Conservation (phyloP, 2,329 filamentous ascomycete genomes). For the Trichoderma harzianum region DNA sequence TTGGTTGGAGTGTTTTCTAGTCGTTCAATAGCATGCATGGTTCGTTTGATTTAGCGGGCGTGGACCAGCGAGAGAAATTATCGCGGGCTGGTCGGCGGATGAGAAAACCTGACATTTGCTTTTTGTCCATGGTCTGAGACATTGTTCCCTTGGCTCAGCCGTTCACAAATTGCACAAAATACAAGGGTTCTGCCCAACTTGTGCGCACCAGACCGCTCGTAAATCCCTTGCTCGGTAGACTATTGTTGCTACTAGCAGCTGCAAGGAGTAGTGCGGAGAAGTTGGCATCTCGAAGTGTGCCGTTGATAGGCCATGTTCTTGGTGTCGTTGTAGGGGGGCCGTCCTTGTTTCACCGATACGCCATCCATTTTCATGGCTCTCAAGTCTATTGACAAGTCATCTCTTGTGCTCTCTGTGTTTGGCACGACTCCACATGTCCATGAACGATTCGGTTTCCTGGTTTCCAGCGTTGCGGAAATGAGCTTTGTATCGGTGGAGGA, state of each 20-base stretch:
- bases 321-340: neutral
- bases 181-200: neutral
- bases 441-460: neutral
- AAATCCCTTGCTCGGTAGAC: neutral
- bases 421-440: neutral
- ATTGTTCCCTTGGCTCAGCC: slow-evolving; percentile 12
- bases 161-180: neutral
- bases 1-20: neutral
- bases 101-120: neutral
- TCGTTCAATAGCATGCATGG: neutral
- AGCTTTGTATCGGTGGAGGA: neutral
- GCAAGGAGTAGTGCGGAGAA: neutral
- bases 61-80: neutral
- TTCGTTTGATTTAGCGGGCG: neutral
- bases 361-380: neutral
- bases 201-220: neutral
- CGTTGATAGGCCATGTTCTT: slow-evolving; percentile 1
- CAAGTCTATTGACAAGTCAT: neutral
- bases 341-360: neutral
- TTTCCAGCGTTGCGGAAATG: neutral
- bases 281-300: neutral
- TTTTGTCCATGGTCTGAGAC: slow-evolving; percentile 6
- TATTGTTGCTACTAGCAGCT: neutral
- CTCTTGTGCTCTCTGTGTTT: neutral
- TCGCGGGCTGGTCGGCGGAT: neutral